Evolutionary conservation across 2,329 filamentous ascomycete genomes (phyloP).

Genomic region (Dryadomyces sulphureus): DNA sequence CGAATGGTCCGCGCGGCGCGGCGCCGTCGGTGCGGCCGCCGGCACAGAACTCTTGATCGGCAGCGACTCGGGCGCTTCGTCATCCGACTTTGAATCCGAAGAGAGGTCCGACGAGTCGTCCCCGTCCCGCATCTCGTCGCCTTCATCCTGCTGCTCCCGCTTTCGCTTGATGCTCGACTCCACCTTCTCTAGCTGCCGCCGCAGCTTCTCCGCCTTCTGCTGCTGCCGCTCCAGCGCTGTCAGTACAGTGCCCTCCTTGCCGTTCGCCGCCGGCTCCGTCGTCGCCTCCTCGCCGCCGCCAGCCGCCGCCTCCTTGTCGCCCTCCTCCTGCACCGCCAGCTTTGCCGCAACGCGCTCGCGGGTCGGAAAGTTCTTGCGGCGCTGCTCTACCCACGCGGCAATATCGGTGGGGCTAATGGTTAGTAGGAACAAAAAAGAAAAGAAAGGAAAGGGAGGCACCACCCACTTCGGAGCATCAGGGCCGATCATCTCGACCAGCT

Average conservation of each 20-base stretch:
- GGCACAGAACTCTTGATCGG: slow-evolving; percentile 27
- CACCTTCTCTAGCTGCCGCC: slow-evolving; percentile 52
- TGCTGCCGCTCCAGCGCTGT: slow-evolving; percentile 38
- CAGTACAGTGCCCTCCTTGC: slow-evolving; percentile 20
- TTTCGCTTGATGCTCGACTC: slow-evolving; percentile 57
- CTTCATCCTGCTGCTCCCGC: slow-evolving; percentile 51
- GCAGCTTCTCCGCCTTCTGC: slow-evolving; percentile 43
- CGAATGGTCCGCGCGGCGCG: slow-evolving; percentile 44
- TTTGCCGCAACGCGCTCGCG: slow-evolving; percentile 52
- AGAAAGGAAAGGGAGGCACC: neutral
- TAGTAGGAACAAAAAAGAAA: slow-evolving; percentile 7
- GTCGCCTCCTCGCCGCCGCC: slow-evolving; percentile 22
- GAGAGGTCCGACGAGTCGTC: slow-evolving; percentile 22
- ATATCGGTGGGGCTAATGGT: slow-evolving; percentile 48
- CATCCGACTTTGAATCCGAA: slow-evolving; percentile 35
- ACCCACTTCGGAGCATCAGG: slow-evolving; percentile 40
- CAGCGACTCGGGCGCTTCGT: slow-evolving; percentile 40
- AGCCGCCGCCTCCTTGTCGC: slow-evolving; percentile 39
- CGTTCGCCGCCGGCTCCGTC: slow-evolving; percentile 19
- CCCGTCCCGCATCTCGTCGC: slow-evolving; percentile 45
- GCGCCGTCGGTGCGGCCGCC: slow-evolving; percentile 22
- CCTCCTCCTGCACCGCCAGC: slow-evolving; percentile 31
- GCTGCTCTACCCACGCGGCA: slow-evolving; percentile 65
- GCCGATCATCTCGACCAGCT: slow-evolving; percentile 37
- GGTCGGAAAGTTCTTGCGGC: slow-evolving; percentile 69